These are phyloP conservation scores for Plantago coronopus DNA, from an alignment of 305 asterid species.

Conservation along the genomic window DNA sequence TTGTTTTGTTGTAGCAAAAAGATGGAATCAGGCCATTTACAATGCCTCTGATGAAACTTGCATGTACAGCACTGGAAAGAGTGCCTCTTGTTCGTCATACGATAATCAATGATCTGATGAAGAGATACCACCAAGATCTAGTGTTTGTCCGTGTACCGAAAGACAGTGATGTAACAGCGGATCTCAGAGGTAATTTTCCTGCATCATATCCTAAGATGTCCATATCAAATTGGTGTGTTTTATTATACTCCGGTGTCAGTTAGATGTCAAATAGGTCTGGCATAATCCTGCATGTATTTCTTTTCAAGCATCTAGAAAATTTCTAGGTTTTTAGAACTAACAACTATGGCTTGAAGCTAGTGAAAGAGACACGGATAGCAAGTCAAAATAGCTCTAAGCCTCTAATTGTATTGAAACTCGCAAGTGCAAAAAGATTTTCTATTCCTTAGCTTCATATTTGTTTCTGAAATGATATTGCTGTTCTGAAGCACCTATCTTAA, in stretches of 20 bases:
- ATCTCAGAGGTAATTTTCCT: conserved; percentile 51
- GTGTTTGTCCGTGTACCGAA: conserved; percentile 81
- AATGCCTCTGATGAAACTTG: conserved; percentile 91
- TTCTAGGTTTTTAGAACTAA: no score
- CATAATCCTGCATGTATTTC: no score
- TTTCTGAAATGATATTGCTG: not conserved
- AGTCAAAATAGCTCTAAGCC: not conserved
- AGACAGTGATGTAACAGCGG: conserved; percentile 50
- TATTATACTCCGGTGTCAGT: no score
- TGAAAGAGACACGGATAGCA: no score
- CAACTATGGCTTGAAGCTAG: no score
- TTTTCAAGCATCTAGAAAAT: no score
- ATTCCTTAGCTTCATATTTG: not conserved
- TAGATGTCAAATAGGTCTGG: no score
- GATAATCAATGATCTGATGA: conserved; percentile 61
- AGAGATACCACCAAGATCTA: conserved; percentile 72
- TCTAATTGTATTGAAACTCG: not conserved
- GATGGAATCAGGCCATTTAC: conserved; percentile 93
- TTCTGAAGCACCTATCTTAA: conserved; percentile 4
- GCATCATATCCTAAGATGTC: no score
- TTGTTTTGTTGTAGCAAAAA: conserved; percentile 43
- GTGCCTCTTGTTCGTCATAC: conserved; percentile 71
- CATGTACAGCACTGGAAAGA: conserved; percentile 92
- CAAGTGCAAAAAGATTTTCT: not conserved
- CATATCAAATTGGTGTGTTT: no score